phyloP scores from a whole-genome alignment of 495 filamentous ascomycete genomes.

The Penicillium taxi region DNA sequence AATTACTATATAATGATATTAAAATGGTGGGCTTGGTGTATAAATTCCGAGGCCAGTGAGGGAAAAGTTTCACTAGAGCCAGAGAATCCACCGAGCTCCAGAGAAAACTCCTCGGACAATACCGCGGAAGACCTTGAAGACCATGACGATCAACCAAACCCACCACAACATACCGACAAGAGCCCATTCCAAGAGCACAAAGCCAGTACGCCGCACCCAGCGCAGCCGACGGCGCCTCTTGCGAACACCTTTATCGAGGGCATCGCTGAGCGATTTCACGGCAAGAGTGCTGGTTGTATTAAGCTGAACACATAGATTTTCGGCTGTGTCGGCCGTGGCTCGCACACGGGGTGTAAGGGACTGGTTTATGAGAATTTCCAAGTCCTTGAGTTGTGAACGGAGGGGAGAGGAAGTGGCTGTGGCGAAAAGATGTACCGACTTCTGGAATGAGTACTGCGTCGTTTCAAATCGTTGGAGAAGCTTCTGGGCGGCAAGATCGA shows the following conservation, averaged over 20 bases:
- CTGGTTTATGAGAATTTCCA: slow-evolving; percentile 46
- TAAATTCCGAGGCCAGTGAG: too few species aligned
- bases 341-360: slow-evolving; percentile 58
- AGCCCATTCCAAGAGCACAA: slow-evolving; percentile 69
- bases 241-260: slow-evolving; percentile 63
- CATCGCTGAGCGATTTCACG: slow-evolving; percentile 69
- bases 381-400: slow-evolving; percentile 34
- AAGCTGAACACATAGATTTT: slow-evolving; percentile 63
- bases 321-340: slow-evolving; percentile 63
- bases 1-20: too few species aligned
- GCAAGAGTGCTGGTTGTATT: slow-evolving; percentile 64
- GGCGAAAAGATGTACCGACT: slow-evolving; percentile 46
- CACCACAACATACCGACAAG: slow-evolving; percentile 77
- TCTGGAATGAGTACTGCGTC: slow-evolving; percentile 47
- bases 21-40: too few species aligned
- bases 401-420: slow-evolving; percentile 37
- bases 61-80: slow-evolving; percentile 53
- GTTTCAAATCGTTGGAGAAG: slow-evolving; percentile 50
- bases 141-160: slow-evolving; percentile 73
- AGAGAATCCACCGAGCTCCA: slow-evolving; percentile 67
- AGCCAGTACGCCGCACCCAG: slow-evolving; percentile 62
- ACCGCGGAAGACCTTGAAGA: slow-evolving; percentile 53
- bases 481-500: slow-evolving; percentile 58
- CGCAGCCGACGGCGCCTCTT: slow-evolving; percentile 61
- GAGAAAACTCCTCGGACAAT: slow-evolving; percentile 49